A percentile compares a stretch with the other conserved stretches of the same genome.
These are phyloP conservation scores for Anaeromyces robustus DNA, from an alignment of 192 early-diverging fungal genomes.

Conservation along the genomic window DNA sequence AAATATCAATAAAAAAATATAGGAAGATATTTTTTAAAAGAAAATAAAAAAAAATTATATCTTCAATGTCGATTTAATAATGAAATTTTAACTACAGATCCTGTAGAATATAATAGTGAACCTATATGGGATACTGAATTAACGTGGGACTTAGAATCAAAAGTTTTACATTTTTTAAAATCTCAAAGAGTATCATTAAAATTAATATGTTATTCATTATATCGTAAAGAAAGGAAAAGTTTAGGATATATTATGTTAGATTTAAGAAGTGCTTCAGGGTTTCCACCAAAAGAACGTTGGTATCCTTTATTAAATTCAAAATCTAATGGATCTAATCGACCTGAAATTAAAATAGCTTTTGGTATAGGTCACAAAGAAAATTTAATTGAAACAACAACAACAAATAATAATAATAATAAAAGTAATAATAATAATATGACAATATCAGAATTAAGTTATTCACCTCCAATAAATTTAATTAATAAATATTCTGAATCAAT, in stretches of 20 bases:
- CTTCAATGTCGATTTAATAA: constrained; percentile 46
- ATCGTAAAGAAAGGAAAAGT: constrained; percentile 11
- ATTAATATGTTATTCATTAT: constrained; percentile 20
- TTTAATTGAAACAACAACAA: too few species aligned
- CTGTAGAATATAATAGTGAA: constrained; percentile 15
- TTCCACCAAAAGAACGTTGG: constrained; percentile 18
- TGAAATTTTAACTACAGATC: constrained; percentile 39
- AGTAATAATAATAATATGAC: background rate
- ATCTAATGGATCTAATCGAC: constrained; percentile 11
- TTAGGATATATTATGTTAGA: constrained; percentile 41
- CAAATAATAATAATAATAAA: too few species aligned
- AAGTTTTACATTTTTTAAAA: constrained; percentile 18
- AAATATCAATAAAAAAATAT: background rate
- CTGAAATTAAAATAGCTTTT: constrained; percentile 37
- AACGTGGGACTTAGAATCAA: constrained; percentile 29
- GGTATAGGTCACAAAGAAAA: constrained; percentile 1
- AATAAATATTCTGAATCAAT: background rate
- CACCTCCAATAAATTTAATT: background rate
- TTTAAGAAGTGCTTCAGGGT: constrained; percentile 17
- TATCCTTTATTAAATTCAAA: constrained; percentile 24
- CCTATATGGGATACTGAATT: constrained; percentile 44
- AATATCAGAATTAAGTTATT: background rate
- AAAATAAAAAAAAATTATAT: constrained; percentile 11
- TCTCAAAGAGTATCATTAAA: constrained; percentile 31
- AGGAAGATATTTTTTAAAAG: background rate